A percentile compares a stretch with the other conserved stretches of the same genome.
Conservation (phyloP, 495 filamentous ascomycete species). For the Penicillium maclennaniae region DNA sequence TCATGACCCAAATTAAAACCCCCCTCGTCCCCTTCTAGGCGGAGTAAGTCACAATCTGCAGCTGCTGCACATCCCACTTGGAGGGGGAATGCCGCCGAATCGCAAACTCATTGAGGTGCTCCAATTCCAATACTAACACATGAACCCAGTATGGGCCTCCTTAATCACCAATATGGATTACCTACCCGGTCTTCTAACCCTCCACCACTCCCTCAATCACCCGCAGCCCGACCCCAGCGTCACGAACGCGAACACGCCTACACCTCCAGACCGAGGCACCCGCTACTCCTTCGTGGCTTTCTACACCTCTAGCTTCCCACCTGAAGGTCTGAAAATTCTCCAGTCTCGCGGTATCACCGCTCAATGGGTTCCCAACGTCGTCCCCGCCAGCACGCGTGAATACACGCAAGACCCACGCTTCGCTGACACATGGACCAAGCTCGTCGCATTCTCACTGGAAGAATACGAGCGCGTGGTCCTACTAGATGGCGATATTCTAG, state of each 20-base stretch:
- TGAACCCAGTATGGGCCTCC: conserved; percentile 23
- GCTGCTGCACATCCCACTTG: background rate
- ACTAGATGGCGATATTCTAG: conserved; percentile 78
- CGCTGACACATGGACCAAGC: conserved; percentile 79
- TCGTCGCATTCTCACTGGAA: conserved; percentile 63
- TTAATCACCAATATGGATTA: conserved; percentile 31
- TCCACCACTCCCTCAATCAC: conserved; percentile 23
- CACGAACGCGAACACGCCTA: background rate
- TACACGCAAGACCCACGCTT: conserved; percentile 62
- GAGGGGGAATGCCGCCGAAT: no score
- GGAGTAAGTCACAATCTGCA: conserved; percentile 2
- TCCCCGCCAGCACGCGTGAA: conserved; percentile 8
- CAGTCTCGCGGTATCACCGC: conserved; percentile 18
- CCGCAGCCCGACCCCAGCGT: conserved; percentile 8
- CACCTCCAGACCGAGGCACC: background rate
- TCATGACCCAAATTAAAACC: conserved; percentile 3
- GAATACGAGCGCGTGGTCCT: conserved; percentile 72
- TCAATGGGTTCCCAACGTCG: conserved; percentile 16
- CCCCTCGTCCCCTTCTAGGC: conserved; percentile 16
- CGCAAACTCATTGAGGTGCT: background rate
- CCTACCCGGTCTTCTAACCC: conserved; percentile 29
- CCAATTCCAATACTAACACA: conserved; percentile 5
- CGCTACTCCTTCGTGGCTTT: conserved; percentile 29
- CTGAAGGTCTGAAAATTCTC: conserved; percentile 20
- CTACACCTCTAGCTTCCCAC: conserved; percentile 27